These are phyloP conservation scores for Gymnopilus dilepis DNA, from an alignment of 768 basidiomycete genomes.

Conservation along the genomic window DNA sequence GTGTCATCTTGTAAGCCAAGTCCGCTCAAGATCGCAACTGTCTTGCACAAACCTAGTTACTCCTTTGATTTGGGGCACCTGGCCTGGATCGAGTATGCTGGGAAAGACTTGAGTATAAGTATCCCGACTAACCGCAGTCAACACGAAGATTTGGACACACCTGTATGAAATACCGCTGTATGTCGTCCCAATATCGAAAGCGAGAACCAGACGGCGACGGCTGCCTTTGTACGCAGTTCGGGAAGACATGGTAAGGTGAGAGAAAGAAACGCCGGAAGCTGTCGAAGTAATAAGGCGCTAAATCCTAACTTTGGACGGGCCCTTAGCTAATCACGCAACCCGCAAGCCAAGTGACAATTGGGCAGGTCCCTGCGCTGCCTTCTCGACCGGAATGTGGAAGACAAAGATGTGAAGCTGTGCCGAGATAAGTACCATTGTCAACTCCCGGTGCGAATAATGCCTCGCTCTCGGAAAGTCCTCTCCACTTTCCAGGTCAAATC, in stretches of 20 bases:
- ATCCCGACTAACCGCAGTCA: background rate
- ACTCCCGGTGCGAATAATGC: background rate
- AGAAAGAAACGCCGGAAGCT: background rate
- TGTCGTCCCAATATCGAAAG: constrained; percentile 21
- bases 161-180: constrained; percentile 22
- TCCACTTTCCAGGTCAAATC: background rate
- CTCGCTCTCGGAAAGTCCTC: background rate
- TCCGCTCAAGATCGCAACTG: background rate
- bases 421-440: background rate
- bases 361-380: background rate
- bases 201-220: constrained; percentile 19
- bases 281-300: background rate
- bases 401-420: background rate
- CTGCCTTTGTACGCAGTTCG: constrained; percentile 14
- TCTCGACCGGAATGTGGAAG: background rate
- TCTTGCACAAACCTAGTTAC: constrained; percentile 22
- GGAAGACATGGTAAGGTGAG: constrained; percentile 11
- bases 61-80: constrained; percentile 25
- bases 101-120: background rate
- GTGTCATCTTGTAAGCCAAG: background rate
- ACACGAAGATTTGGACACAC: background rate
- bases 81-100: constrained; percentile 27
- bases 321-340: constrained; percentile 3
- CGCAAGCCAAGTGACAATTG: background rate
- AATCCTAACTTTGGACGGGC: constrained; percentile 1